Conservation (phyloP, 2,329 filamentous ascomycete genomes). For the Delphinella strobiligena region DNA sequence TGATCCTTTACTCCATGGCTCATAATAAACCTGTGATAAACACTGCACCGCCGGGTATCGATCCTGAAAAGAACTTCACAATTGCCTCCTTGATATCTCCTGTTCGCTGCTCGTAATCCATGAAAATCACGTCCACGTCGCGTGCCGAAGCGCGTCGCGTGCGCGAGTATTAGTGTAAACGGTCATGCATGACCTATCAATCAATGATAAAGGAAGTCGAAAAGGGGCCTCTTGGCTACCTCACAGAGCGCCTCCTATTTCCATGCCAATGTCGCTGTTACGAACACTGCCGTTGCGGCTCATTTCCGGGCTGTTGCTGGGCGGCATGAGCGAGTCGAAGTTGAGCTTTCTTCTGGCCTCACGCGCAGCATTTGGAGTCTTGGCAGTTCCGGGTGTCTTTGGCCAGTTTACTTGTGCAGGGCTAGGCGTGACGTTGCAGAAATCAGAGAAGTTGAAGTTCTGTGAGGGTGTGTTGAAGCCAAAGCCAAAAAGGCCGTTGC, state of each 20-base stretch:
- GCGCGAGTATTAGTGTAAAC: neutral
- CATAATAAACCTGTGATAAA: too few relatives aligned
- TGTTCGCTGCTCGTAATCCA: neutral
- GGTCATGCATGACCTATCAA: neutral
- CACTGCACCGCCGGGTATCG: neutral
- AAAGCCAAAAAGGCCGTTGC: constrained; percentile 45
- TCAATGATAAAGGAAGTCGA: neutral
- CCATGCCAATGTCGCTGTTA: constrained; percentile 47
- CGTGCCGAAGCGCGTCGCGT: neutral
- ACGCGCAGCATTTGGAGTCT: constrained; percentile 59
- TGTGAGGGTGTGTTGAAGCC: constrained; percentile 67
- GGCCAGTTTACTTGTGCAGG: constrained; percentile 79
- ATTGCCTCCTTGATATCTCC: neutral
- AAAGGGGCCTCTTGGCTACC: too few relatives aligned
- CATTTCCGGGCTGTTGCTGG: constrained; percentile 32
- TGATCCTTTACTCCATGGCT: too few relatives aligned
- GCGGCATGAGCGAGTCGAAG: constrained; percentile 62
- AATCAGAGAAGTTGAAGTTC: constrained; percentile 88
- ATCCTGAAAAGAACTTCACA: neutral
- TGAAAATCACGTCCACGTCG: neutral
- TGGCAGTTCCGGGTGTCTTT: constrained; percentile 44
- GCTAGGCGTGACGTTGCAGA: constrained; percentile 93
- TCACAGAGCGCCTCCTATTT: constrained; percentile 36
- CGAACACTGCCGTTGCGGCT: constrained; percentile 24
- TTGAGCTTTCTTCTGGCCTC: constrained; percentile 66